phyloP scores from a whole-genome alignment of 2,329 filamentous ascomycete genomes.

The Botrytis squamosa region DNA sequence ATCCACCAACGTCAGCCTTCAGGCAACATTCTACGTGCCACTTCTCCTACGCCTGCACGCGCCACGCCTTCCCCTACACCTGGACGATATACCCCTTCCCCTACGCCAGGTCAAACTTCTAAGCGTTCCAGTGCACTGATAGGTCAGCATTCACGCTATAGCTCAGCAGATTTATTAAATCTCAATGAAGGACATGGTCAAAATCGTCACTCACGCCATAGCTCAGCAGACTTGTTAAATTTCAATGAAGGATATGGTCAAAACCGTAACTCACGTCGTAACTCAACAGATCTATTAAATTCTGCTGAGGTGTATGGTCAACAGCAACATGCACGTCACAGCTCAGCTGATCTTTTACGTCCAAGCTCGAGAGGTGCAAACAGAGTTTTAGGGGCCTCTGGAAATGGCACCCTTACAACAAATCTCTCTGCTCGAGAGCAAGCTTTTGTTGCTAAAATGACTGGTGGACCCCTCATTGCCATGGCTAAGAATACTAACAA shows the following conservation, averaged over 20 bases:
- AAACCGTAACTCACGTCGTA: slow-evolving; percentile 1
- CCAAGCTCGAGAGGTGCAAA: slow-evolving; percentile 61
- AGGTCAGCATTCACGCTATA: slow-evolving; percentile 40
- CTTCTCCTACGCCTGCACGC: slow-evolving; percentile 46
- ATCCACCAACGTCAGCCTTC: slow-evolving; percentile 59
- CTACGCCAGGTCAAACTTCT: slow-evolving; percentile 47
- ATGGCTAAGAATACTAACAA: slow-evolving; percentile 48
- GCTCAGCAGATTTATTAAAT: slow-evolving; percentile 37
- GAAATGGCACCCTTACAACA: slow-evolving; percentile 48
- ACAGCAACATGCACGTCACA: slow-evolving; percentile 46
- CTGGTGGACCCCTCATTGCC: slow-evolving; percentile 70
- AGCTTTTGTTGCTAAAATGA: slow-evolving; percentile 81
- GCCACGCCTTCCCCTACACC: slow-evolving; percentile 34
- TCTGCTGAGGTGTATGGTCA: slow-evolving; percentile 43
- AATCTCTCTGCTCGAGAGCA: slow-evolving; percentile 84
- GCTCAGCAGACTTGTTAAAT: slow-evolving; percentile 6
- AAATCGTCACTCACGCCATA: slow-evolving; percentile 3
- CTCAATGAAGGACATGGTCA: not conserved
- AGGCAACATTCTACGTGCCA: slow-evolving; percentile 47
- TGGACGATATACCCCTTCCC: slow-evolving; percentile 26
- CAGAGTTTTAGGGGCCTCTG: slow-evolving; percentile 35
- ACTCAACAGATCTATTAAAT: slow-evolving; percentile 5
- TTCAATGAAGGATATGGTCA: slow-evolving; percentile 43
- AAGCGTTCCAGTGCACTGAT: slow-evolving; percentile 46
- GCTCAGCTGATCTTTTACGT: slow-evolving; percentile 49